phyloP scores from a whole-genome alignment of 139 green algal genomes.

The Coelastrella sp. region DNA sequence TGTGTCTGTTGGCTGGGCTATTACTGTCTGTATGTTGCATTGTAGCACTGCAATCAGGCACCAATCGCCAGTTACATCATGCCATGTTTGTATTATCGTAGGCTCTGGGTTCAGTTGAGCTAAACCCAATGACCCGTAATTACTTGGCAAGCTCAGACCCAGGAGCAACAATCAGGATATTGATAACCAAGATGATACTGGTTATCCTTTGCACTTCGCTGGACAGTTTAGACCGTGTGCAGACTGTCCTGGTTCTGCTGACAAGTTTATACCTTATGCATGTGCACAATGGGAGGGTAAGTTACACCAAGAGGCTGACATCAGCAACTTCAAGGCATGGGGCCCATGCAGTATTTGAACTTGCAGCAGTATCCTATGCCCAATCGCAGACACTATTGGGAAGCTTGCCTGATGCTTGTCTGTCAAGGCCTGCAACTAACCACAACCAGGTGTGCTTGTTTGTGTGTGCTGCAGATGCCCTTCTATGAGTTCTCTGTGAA shows the following conservation, averaged over 20 bases:
- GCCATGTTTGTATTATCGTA: not conserved
- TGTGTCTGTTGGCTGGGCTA: too few relatives aligned
- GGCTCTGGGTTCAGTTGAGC: not conserved
- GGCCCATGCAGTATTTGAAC: too few relatives aligned
- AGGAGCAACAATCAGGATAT: not conserved
- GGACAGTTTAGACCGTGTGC: not conserved
- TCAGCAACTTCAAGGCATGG: too few relatives aligned
- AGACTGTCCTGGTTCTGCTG: not conserved
- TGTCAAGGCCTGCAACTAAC: not conserved
- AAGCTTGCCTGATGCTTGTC: too few relatives aligned
- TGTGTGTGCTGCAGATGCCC: slow-evolving; percentile 2
- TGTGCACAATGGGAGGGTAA: not conserved
- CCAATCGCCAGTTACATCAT: not conserved
- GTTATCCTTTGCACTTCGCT: not conserved
- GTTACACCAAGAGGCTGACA: too few relatives aligned
- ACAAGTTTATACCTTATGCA: not conserved
- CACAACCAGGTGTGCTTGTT: not conserved
- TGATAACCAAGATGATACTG: not conserved
- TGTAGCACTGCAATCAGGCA: too few relatives aligned
- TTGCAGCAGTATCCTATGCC: too few relatives aligned
- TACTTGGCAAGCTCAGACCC: not conserved
- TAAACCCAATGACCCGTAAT: not conserved
- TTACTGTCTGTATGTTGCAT: not conserved
- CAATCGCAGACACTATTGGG: too few relatives aligned
- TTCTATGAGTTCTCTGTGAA: slow-evolving; percentile 1